Percentiles rank a stretch among this genome's conserved stretches.
Conservation (phyloP, 257 asterid genomes). For the Nicotiana sylvestris region DNA sequence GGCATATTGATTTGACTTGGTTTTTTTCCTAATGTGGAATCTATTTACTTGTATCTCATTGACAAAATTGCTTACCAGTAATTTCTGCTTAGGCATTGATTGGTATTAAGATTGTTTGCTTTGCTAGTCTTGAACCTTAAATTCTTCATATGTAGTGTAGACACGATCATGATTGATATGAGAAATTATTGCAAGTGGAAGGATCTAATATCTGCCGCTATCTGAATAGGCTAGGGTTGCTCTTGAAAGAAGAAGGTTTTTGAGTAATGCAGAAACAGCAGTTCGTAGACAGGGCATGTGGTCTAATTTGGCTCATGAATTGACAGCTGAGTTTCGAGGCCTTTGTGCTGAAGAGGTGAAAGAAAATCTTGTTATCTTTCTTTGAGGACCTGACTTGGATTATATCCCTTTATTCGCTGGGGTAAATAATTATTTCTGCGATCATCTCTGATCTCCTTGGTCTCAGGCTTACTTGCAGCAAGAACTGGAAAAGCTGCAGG, state of each 20-base stretch:
- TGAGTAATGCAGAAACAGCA: slow-evolving; percentile 93
- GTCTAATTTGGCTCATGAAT: slow-evolving; percentile 99
- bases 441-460: slow-evolving; percentile 20
- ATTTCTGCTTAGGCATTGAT: neutral
- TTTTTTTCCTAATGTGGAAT: neutral
- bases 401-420: slow-evolving; percentile 5
- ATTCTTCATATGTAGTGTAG: neutral
- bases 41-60: neutral
- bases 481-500: slow-evolving; percentile 95
- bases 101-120: neutral
- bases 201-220: slow-evolving; percentile 16
- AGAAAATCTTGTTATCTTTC: neutral
- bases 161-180: neutral
- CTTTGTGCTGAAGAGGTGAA: slow-evolving; percentile 97
- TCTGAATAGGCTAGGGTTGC: slow-evolving; percentile 87
- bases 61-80: neutral
- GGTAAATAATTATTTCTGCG: slow-evolving; percentile 10
- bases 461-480: slow-evolving; percentile 93
- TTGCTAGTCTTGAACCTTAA: neutral
- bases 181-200: neutral
- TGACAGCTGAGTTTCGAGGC: slow-evolving; percentile 98
- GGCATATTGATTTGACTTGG: neutral
- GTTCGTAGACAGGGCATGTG: slow-evolving; percentile 92
- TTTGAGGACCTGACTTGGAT: neutral
- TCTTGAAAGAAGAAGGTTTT: slow-evolving; percentile 90